Conservation (phyloP, 495 filamentous ascomycete species). For the Terfezia boudieri region DNA sequence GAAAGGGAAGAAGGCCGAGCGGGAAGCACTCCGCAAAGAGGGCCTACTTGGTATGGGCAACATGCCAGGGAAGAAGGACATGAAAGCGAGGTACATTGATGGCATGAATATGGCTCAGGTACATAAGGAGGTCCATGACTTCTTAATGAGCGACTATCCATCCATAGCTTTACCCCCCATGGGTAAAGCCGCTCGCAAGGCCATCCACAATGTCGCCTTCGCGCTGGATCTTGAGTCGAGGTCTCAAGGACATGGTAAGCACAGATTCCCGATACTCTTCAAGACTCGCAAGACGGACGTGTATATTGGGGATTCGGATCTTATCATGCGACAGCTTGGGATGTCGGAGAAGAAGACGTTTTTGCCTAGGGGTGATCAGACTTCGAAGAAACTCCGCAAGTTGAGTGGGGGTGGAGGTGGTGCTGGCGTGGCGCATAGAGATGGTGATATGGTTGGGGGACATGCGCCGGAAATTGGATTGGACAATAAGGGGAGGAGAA, state of each 20-base stretch:
- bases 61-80: conserved; percentile 36
- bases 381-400: neutral
- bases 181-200: conserved; percentile 49
- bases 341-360: neutral
- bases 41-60: conserved; percentile 42
- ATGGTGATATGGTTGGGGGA: conserved; percentile 79
- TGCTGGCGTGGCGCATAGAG: conserved; percentile 34
- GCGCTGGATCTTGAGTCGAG: conserved; percentile 58
- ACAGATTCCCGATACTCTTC: conserved; percentile 53
- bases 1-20: conserved; percentile 48
- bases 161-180: conserved; percentile 68
- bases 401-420: conserved; percentile 16
- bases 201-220: conserved; percentile 52
- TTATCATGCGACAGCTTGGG: neutral
- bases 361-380: neutral
- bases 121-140: conserved; percentile 44
- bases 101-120: conserved; percentile 53
- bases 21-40: conserved; percentile 52
- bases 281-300: conserved; percentile 30
- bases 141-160: conserved; percentile 39
- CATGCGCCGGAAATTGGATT: conserved; percentile 61
- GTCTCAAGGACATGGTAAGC: conserved; percentile 36
- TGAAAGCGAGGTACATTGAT: conserved; percentile 46
- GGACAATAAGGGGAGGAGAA: conserved; percentile 63
- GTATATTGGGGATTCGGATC: neutral